Evolutionary conservation across 352 stramenopile genomes (phyloP), one percentile per base, ranked within the genome.

Genomic region (Phytophthora lateralis): DNA sequence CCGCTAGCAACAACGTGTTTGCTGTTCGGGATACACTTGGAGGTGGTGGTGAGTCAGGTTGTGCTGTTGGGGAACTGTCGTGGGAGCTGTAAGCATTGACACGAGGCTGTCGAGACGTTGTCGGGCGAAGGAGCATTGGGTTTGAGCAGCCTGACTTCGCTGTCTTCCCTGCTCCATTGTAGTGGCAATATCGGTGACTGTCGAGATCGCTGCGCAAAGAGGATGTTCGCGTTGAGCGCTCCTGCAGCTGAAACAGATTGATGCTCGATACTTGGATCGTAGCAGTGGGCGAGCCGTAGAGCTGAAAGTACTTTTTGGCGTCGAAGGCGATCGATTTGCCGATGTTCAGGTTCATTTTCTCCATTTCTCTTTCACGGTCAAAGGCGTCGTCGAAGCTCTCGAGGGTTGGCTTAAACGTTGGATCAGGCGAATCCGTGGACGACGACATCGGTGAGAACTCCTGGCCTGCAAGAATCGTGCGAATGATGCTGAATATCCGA

Each of bases 301-400:
- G 47, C 37, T 71, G 52, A n/a, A 78, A 56, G 30, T 73, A 75
- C 32, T 52, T 55, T 10, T 52, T 63, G 7, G 66, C 55, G 43
- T 73, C 54, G 49, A 78, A 75, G 47, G 37, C 21, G 38, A 78
- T 71, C 11, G 56, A 75, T 32, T 75, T 78, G 48, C 69, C 69
- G 7, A 75, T 57, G 15, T 63, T 61, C 14, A 78, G 39, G 15
- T 61, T 55, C 29, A 72, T 52, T 7, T 48, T 67, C 10, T 73
- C 58, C 45, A 69, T 27, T 24, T 60, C 46, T 39, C 46, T 62
- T 35, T 78, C 55, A 8, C 58, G 69, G 26, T 67, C 55, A 15
- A 75, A 68, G 6, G 50, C 32, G 37, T 69, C 47, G 17, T 56
- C 44, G 48, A 72, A 67, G 14, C 27, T 63, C 30, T 72, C 48